phyloP scores from a whole-genome alignment of 176 grass and related monocot genomes.

The Musa schizocarpa region DNA sequence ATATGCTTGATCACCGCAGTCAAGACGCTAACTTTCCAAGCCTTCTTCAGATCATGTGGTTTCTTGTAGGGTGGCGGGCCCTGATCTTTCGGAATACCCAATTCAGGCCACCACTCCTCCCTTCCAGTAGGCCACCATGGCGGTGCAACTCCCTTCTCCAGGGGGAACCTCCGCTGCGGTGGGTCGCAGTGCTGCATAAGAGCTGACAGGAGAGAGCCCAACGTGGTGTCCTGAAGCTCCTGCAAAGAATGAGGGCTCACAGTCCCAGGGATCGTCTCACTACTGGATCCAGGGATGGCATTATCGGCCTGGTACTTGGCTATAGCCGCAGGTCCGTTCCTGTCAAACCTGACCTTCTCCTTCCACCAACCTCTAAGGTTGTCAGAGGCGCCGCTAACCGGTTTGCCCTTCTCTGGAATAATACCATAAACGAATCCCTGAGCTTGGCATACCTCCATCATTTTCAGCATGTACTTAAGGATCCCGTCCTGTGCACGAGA shows the following conservation, averaged over 20 bases:
- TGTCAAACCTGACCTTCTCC: slow-evolving; percentile 92
- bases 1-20: slow-evolving; percentile 97
- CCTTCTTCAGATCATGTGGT: slow-evolving; percentile 97
- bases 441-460: slow-evolving; percentile 91
- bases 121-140: slow-evolving; percentile 84
- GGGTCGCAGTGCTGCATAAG: slow-evolving; percentile 97
- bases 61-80: slow-evolving; percentile 81
- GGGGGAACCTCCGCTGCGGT: slow-evolving; percentile 73
- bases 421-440: slow-evolving; percentile 95
- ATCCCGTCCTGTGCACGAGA: slow-evolving; percentile 92
- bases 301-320: slow-evolving; percentile 83
- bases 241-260: slow-evolving; percentile 58
- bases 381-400: slow-evolving; percentile 83
- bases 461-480: slow-evolving; percentile 99
- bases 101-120: slow-evolving; percentile 69
- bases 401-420: slow-evolving; percentile 95
- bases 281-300: slow-evolving; percentile 46
- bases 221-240: slow-evolving; percentile 92
- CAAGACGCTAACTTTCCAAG: slow-evolving; percentile 88
- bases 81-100: slow-evolving; percentile 61
- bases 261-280: slow-evolving; percentile 29
- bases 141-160: slow-evolving; percentile 80
- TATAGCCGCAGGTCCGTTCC: slow-evolving; percentile 83
- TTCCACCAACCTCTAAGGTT: slow-evolving; percentile 95
- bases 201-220: slow-evolving; percentile 79